Base-by-base conservation (phyloP, 306 rosid species). In the Citrullus amarus region DNA sequence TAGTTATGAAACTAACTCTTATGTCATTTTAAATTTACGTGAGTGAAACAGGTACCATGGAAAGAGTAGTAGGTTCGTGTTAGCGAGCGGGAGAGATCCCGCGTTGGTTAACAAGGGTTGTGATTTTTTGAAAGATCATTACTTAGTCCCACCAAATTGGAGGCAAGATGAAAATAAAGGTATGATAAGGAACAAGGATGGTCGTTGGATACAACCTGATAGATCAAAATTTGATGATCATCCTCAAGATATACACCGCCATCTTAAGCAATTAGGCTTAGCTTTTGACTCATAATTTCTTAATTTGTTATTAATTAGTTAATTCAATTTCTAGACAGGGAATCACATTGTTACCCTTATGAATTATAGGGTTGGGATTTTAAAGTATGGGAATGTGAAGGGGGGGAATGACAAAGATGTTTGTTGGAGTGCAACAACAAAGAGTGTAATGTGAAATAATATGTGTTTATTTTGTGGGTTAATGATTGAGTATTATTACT, bases 161-260 rank as follows among this genome's bases (percentile, higher is more conserved):
- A 82, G 95, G 75, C 98, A 93, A 76, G 89, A 87, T 57, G 91
- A 87, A 87, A 93, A 93, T 72, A 93, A 91, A 83, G 98, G 98
- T 6, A 89, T 93, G 96, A 81, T 88, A 34, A 82, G 86, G 73
- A 80, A 78, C 84, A 77, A 80, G 51, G 95, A 91, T 48, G 98
- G 98, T 9, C 90, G 98, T 1, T 91, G 98, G 98, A 67, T 87
- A 13, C 98, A 91, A 72, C 89, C 91, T 9, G 98, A 93, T 56
- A 83, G 98, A 59, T 87, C 92, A 0, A 88, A 91, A 36, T 80
- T 86, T 16, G 91, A 88, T 62, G 96, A 91, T 66, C 89, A 66
- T 66, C 72, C 71, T 8, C 22, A 65, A 16, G 71, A 65, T 36
- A 15, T 65, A 15, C 48, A 32, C 6, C 25, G 16, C 4, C 46